Base-by-base conservation (phyloP, 2,329 filamentous ascomycete genomes). In the Tolypocladium amazonense region DNA sequence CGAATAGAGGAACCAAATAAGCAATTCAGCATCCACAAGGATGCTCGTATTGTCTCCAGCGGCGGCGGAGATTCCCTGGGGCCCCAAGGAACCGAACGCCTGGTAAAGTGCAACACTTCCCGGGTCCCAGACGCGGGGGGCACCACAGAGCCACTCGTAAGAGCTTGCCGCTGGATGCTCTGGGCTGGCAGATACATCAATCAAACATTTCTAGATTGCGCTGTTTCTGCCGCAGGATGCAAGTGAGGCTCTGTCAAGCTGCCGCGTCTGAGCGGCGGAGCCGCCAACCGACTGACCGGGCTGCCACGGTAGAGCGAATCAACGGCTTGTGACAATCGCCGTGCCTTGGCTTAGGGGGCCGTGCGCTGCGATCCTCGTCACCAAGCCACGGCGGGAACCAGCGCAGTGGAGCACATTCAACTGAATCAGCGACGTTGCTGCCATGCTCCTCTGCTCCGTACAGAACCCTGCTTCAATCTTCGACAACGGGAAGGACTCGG, bases 1-100 rank as follows among this genome's bases (percentile, higher is more conserved):
- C 57, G 61, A 38, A 54, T 33, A 25, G 33, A 52, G 23, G 55
- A 60, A 63, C 66, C 59, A 69, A 69, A 69, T 66, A 69, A 69
- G 67, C 65, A 69, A 69, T 67, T 60, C 62, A 58, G 41, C 57
- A 43, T 61, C 65, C 66, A 60, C 67, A 59, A 8, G 47, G 43
- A 12, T 25, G 43, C 43, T 25, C 43, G 23, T 25, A 18, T 23
- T 47, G 23, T 14, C 39, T 41, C 11, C 23, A 15, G n/a, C 23
- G n/a, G 23, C 9, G 20, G 41, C 18, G 41, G 43, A 11, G 33
- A 38, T 50, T 9, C 43, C 25, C 43, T 20, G 25, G 25, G 15
- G 25, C 56, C 30, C 23, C 56, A n/a, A 47, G 11, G 43, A 53
- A 53, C 41, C 33, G 41, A 14, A 39, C 14, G 47, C 30, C 25